A percentile compares a stretch with the other conserved stretches of the same genome.
These are phyloP conservation scores for Penicillium freii DNA, from an alignment of 2,329 filamentous ascomycete species.

Conservation along the genomic window DNA sequence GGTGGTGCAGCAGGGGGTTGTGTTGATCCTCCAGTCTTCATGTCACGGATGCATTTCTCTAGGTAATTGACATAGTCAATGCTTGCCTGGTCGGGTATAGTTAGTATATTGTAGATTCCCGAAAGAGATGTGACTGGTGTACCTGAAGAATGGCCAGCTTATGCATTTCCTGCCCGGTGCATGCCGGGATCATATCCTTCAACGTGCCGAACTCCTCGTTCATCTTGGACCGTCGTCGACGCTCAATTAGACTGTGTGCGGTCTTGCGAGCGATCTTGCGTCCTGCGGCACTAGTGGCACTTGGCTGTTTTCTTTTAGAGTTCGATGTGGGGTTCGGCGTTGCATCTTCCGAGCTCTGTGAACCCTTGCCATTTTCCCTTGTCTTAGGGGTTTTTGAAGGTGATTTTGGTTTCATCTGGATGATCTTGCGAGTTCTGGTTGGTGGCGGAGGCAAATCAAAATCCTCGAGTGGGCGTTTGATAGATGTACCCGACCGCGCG, in stretches of 20 bases:
- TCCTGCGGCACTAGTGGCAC: constrained; percentile 77
- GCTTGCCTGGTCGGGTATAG: constrained; percentile 66
- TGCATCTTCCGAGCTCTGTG: constrained; percentile 21
- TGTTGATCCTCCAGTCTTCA: constrained; percentile 58
- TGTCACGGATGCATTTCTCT: constrained; percentile 77
- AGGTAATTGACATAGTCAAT: constrained; percentile 96
- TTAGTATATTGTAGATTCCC: constrained; percentile 10
- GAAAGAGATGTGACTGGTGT: constrained; percentile 27
- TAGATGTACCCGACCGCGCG: constrained; percentile 32
- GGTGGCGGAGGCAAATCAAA: constrained; percentile 89
- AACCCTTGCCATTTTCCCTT: constrained; percentile 26
- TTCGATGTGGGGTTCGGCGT: constrained; percentile 30
- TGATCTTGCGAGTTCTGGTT: constrained; percentile 89
- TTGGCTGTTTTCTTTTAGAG: constrained; percentile 74
- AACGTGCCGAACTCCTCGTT: constrained; percentile 95
- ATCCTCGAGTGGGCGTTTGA: constrained; percentile 44
- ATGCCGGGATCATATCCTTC: constrained; percentile 94
- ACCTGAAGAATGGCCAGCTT: constrained; percentile 95
- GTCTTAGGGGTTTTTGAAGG: constrained; percentile 36
- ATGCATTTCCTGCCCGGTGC: constrained; percentile 92
- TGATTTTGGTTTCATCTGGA: constrained; percentile 83
- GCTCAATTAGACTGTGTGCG: constrained; percentile 91
- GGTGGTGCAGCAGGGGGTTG: constrained; percentile 27
- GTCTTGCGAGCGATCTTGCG: constrained; percentile 94
- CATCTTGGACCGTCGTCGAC: constrained; percentile 90